phyloP scores from a whole-genome alignment of 1,139 yeast genomes.

The Suhomyces taliae region DNA sequence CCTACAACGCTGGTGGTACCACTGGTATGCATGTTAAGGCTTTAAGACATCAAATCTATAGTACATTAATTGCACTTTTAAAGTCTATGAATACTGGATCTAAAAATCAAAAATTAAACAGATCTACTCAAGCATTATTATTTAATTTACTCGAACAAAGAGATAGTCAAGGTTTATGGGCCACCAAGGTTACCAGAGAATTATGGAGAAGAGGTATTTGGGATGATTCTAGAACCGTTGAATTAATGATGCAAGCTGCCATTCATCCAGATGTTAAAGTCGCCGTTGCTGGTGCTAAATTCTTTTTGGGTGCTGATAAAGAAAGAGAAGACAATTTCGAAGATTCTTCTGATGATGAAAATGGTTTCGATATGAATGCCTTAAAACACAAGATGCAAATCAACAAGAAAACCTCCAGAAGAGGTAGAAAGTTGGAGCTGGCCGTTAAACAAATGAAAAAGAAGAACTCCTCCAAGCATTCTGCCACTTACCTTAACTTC shows the following conservation, averaged over 20 bases:
- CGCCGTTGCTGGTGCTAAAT: conserved; percentile 83
- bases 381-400: conserved; percentile 79
- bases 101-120: conserved; percentile 81
- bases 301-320: conserved; percentile 92
- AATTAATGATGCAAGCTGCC: conserved; percentile 95
- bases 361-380: conserved; percentile 64
- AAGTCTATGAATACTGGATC: conserved; percentile 83
- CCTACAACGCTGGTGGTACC: conserved; percentile 43
- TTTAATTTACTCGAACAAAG: conserved; percentile 81
- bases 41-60: conserved; percentile 78
- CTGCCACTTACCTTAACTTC: conserved; percentile 82
- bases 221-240: conserved; percentile 96
- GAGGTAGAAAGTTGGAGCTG: conserved; percentile 72
- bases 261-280: conserved; percentile 85
- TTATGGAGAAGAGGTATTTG: conserved; percentile 97
- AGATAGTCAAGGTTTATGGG: conserved; percentile 89
- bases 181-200: conserved; percentile 90
- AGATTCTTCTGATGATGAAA: conserved; percentile 74
- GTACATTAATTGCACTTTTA: conserved; percentile 71
- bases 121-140: conserved; percentile 86
- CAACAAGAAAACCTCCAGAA: conserved; percentile 78
- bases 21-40: conserved; percentile 79
- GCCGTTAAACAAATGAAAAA: conserved; percentile 72
- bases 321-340: conserved; percentile 86
- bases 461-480: conserved; percentile 47